A percentile compares a stretch with the other conserved stretches of the same genome.
Evolutionary conservation across 768 basidiomycete genomes (phyloP).

Genomic region (Naematelia aurantialba): DNA sequence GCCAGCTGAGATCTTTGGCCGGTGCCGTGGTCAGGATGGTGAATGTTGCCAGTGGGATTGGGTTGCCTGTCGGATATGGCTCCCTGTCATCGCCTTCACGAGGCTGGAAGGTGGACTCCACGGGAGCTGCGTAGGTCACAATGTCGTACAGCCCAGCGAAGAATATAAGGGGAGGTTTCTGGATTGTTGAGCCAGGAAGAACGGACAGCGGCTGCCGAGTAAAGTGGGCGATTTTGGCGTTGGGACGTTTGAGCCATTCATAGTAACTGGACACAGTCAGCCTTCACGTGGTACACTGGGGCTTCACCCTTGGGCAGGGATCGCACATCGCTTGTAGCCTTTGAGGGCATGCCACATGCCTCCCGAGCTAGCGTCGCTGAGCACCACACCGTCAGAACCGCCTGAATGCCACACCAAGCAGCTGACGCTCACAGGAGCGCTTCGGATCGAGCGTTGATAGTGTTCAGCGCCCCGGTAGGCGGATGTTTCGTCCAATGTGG

Average conservation of each 20-base stretch:
- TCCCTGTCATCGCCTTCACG: conserved; percentile 23
- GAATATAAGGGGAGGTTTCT: conserved; percentile 59
- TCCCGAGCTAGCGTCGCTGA: conserved; percentile 53
- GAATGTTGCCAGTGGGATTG: conserved; percentile 68
- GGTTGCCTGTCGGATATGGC: conserved; percentile 48
- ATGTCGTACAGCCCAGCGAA: conserved; percentile 85
- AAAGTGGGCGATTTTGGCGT: conserved; percentile 75
- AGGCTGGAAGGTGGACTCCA: conserved; percentile 37
- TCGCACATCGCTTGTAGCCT: conserved; percentile 76
- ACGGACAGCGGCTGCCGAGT: conserved; percentile 56
- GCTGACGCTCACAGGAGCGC: conserved; percentile 55
- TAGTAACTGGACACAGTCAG: conserved; percentile 63
- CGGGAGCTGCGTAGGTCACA: conserved; percentile 52
- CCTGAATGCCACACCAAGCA: not conserved
- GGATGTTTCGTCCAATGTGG: conserved; percentile 79
- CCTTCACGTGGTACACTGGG: no score
- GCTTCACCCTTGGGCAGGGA: conserved; percentile 73
- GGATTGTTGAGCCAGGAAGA: conserved; percentile 53
- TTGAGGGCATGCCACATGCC: conserved; percentile 85
- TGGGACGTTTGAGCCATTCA: conserved; percentile 80
- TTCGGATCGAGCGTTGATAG: conserved; percentile 87
- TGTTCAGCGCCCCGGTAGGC: conserved; percentile 58
- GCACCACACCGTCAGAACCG: not conserved
- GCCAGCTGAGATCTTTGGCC: conserved; percentile 67
- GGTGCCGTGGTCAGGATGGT: conserved; percentile 83